Percentiles rank a stretch among this genome's conserved stretches.
These are phyloP conservation scores for Cokeromyces recurvatus DNA, from an alignment of 371 early-diverging fungal species.

Conservation along the genomic window DNA sequence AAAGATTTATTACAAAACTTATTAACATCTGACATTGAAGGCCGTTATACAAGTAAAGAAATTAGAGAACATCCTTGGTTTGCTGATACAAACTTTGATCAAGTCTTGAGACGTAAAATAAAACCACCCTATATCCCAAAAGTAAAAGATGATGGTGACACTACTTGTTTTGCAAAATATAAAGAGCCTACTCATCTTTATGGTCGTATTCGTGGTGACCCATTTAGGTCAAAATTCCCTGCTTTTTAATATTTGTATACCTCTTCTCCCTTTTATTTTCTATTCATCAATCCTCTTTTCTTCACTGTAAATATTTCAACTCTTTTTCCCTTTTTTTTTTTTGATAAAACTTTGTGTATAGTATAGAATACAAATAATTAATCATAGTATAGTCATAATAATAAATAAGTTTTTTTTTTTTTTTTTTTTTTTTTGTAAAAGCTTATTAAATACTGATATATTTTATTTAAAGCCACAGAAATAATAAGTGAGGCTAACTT, in stretches of 20 bases:
- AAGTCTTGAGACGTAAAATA: slow-evolving; percentile 64
- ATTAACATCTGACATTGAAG: slow-evolving; percentile 79
- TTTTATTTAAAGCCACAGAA: no score
- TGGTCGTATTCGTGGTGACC: slow-evolving; percentile 33
- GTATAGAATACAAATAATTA: no score
- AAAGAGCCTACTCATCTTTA: slow-evolving; percentile 72
- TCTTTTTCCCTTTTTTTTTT: no score
- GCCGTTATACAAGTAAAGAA: slow-evolving; percentile 83
- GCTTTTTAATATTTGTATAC: slow-evolving; percentile 21
- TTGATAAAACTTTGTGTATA: no score
- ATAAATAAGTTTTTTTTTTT: no score
- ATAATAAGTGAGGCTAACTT: no score
- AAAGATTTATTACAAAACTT: slow-evolving; percentile 88
- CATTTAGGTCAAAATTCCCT: slow-evolving; percentile 39
- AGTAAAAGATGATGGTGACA: slow-evolving; percentile 80
- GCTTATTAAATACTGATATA: no score
- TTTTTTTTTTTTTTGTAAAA: no score
- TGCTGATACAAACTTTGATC: slow-evolving; percentile 87
- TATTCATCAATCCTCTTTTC: no score
- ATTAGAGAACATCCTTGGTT: slow-evolving; percentile 97
- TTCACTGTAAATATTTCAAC: no score
- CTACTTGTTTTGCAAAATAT: slow-evolving; percentile 91
- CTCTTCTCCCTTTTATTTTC: no score
- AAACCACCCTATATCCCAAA: slow-evolving; percentile 91
- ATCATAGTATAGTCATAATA: no score